Evolutionary conservation across 2,329 filamentous ascomycete genomes (phyloP), one percentile per base, ranked within the genome.

Genomic region (Furcasterigmium sp.): DNA sequence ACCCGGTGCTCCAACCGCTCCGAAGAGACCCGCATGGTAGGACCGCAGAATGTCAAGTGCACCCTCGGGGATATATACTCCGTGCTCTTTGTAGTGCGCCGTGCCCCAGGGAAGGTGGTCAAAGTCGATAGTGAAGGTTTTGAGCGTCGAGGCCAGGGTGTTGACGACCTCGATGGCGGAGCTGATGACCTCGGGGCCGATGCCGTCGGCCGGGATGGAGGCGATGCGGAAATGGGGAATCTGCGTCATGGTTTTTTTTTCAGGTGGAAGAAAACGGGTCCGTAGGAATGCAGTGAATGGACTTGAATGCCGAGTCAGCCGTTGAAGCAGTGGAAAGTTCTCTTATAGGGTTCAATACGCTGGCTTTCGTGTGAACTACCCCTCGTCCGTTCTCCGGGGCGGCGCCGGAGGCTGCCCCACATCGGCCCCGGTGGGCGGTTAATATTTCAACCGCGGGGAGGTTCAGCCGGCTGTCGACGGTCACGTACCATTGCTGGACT

Each of bases 201-300:
- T 86, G 42, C 83, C 83, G 54, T 87, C 83, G 8, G 79, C 84
- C 0, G 82, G 80, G 43, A 87, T 83, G 23, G 70, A 73, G n/a
- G 81, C 81, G 47, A 85, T 80, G 36, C 45, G 45, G 20, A 48
- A 39, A 14, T 41, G 11, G 8, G 45, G 43, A 10, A 37, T 18
- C 41, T 46, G 15, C 36, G 47, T 46, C 29, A 15, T 43, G 28
- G 20, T 35, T 26, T 26, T 26, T 26, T 11, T 26, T 11, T 26
- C 23, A 7, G 23, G 7, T 26, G 11, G 7, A 11, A 26, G 23
- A 11, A 26, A 7, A 26, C 23, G n/a, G n/a, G n/a, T n/a, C n/a
- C n/a, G n/a, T n/a, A n/a, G n/a, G n/a, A n/a, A n/a, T n/a, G n/a
- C n/a, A n/a, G n/a, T n/a, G n/a, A n/a, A n/a, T n/a, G n/a, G n/a